phyloP scores from a whole-genome alignment of 1,284 basidiomycete genomes.

The Malassezia psittaci region DNA sequence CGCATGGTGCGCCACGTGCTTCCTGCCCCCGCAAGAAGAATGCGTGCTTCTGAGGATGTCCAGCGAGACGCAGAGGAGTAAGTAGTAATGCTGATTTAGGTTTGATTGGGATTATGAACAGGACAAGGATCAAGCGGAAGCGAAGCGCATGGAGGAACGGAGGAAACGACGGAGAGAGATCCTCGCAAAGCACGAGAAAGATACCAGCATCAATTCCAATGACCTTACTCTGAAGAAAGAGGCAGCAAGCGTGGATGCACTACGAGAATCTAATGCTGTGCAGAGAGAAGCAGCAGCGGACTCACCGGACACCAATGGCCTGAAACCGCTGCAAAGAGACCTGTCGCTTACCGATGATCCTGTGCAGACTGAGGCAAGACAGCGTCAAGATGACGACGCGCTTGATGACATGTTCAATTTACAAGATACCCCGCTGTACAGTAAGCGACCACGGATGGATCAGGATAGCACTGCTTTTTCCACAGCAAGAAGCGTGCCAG shows the following conservation, averaged over 20 bases:
- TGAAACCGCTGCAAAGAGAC: no score
- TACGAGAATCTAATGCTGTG: no score
- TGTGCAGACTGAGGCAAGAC: no score
- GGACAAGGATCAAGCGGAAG: slow-evolving; percentile 6
- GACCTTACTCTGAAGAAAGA: no score
- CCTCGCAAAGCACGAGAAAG: slow-evolving; percentile 2
- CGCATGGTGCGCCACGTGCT: no score
- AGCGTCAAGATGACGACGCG: slow-evolving; percentile 27
- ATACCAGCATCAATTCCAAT: not conserved
- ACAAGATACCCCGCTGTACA: slow-evolving; percentile 17
- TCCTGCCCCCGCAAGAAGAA: no score
- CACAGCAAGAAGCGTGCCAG: not conserved
- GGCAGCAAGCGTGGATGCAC: no score
- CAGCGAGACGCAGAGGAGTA: no score
- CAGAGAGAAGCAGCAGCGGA: not conserved
- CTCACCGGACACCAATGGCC: not conserved
- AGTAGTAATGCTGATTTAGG: not conserved
- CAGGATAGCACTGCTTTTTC: not conserved
- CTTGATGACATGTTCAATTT: slow-evolving; percentile 45
- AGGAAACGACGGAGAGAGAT: slow-evolving; percentile 24
- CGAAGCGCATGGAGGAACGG: slow-evolving; percentile 23
- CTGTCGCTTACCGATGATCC: no score
- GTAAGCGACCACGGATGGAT: no score
- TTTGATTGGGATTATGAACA: slow-evolving; percentile 5
- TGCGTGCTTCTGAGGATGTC: no score